phyloP scores from a whole-genome alignment of 2,329 filamentous ascomycete genomes.

The Penicillium sp. region DNA sequence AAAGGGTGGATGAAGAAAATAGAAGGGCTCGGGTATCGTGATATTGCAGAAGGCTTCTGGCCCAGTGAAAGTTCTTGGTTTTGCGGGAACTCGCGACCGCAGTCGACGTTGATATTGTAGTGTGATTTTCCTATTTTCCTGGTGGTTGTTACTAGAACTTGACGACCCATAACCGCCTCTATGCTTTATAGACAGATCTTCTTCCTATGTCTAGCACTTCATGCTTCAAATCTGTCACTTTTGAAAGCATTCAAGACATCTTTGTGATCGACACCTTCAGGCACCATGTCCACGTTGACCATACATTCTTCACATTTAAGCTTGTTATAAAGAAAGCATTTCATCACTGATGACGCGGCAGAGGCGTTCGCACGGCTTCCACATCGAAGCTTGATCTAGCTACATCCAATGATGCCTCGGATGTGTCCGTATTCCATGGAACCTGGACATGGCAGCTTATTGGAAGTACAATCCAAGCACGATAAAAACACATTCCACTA shows the following conservation, averaged over 20 bases:
- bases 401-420: neutral
- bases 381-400: conserved; percentile 1
- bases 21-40: neutral
- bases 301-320: conserved; percentile 20
- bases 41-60: neutral
- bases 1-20: neutral
- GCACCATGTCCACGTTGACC: conserved; percentile 1
- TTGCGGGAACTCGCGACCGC: no score
- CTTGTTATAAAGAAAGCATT: conserved; percentile 22
- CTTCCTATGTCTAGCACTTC: neutral
- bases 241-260: neutral
- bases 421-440: neutral
- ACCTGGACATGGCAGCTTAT: neutral
- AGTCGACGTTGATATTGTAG: no score
- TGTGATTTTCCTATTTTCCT: no score
- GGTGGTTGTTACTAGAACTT: no score
- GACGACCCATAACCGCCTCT: no score
- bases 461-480: neutral
- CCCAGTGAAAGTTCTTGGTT: neutral
- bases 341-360: conserved; percentile 3
- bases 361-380: neutral
- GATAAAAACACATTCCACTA: no score
- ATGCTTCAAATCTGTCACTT: neutral
- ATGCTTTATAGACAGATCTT: neutral
- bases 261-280: neutral